Evolutionary conservation across 2,329 filamentous ascomycete genomes (phyloP).

Genomic region (Ascochyta fabae): DNA sequence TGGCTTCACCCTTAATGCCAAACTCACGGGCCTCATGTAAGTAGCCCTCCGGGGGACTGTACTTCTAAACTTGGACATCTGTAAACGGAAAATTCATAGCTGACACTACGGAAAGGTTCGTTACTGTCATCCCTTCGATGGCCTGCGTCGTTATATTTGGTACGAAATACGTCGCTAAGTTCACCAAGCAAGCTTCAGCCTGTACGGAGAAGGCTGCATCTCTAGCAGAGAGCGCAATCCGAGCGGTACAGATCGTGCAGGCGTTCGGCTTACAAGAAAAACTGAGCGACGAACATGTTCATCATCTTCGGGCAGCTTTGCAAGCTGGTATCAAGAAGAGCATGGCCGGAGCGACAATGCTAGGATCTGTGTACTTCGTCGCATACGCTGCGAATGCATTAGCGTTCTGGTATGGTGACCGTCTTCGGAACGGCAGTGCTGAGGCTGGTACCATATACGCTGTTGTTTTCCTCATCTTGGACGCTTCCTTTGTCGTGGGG

Average conservation of each 20-base stretch:
- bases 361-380: conserved; percentile 54
- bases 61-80: too few species aligned
- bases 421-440: conserved; percentile 32
- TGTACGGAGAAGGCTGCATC: conserved; percentile 52
- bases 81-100: background rate
- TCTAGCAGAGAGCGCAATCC: conserved; percentile 55
- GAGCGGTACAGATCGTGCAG: conserved; percentile 56
- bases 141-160: conserved; percentile 51
- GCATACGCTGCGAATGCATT: conserved; percentile 55
- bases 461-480: conserved; percentile 69
- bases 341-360: conserved; percentile 50
- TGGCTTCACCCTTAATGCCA: conserved; percentile 54
- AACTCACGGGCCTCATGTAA: conserved; percentile 51
- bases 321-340: conserved; percentile 51
- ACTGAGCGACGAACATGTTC: conserved; percentile 48
- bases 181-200: conserved; percentile 47
- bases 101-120: conserved; percentile 35
- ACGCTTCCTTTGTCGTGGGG: conserved; percentile 68
- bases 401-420: conserved; percentile 54
- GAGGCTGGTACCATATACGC: conserved; percentile 64
- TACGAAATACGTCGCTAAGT: conserved; percentile 51
- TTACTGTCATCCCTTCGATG: conserved; percentile 59
- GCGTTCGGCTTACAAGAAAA: conserved; percentile 55
- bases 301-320: conserved; percentile 44
- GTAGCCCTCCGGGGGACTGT: background rate